A percentile compares a stretch with the other conserved stretches of the same genome.
Evolutionary conservation across 1,139 yeast species (phyloP).

Genomic region (Debaryomycetaceae sp.): DNA sequence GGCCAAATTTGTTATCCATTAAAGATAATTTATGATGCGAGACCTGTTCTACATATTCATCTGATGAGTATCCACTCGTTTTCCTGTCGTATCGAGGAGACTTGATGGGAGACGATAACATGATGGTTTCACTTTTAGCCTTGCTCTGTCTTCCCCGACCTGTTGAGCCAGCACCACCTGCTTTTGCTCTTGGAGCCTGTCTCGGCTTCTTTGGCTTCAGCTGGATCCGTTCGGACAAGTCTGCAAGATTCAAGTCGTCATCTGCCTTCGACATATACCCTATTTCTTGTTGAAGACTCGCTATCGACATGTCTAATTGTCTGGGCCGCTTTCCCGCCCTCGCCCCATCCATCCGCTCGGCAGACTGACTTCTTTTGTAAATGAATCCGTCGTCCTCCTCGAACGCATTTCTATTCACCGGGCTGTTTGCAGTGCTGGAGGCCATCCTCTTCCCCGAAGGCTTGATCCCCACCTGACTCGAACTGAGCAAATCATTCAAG

Average conservation of each 20-base stretch:
- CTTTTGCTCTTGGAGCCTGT: neutral
- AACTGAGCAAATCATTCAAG: constrained; percentile 23
- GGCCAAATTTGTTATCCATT: constrained; percentile 1
- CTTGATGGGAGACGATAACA: constrained; percentile 23
- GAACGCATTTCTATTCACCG: constrained; percentile 12
- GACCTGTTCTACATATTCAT: constrained; percentile 29
- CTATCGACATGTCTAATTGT: constrained; percentile 24
- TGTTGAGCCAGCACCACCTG: neutral
- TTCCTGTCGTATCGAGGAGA: constrained; percentile 10
- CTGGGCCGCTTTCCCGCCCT: constrained; percentile 9
- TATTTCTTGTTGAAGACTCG: constrained; percentile 23
- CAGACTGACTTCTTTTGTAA: constrained; percentile 31
- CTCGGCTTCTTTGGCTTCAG: constrained; percentile 1
- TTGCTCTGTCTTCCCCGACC: constrained; percentile 1
- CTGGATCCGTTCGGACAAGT: constrained; percentile 4
- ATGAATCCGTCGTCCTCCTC: constrained; percentile 49
- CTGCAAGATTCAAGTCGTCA: constrained; percentile 12
- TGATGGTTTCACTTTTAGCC: neutral
- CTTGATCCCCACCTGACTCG: constrained; percentile 7
- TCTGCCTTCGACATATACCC: constrained; percentile 14
- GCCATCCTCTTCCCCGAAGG: constrained; percentile 1
- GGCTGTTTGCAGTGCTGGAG: constrained; percentile 2
- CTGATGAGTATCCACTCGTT: constrained; percentile 9
- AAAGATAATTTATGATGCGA: constrained; percentile 22
- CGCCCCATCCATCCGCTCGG: constrained; percentile 4